Base-by-base conservation (phyloP, 257 asterid genomes). In the Datura wrightii region DNA sequence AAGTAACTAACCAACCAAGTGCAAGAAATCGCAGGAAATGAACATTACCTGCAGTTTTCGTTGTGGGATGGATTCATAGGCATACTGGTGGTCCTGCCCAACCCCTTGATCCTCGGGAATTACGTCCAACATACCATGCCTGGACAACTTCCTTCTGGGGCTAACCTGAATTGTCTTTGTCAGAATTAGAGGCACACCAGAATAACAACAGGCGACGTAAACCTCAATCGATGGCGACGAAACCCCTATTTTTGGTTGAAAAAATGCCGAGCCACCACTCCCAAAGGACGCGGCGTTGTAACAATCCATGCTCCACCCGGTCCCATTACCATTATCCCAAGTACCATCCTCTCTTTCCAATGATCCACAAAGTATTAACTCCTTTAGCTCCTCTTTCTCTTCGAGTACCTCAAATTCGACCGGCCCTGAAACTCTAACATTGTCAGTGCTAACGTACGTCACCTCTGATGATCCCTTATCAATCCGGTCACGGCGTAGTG, bases 241-340 rank as follows among this genome's bases (percentile, higher is more conserved):
- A 76, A 93, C 97, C 91, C 93, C 97, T 72, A 93, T 86, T 8
- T 92, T 82, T 3, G 98, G 94, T 85, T 92, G 94, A 46, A 89
- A 85, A 84, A 94, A 91, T 2, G 83, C 84, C 24, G 93, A 87
- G 80, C 91, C 88, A 36, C 88, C 94, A 54, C 87, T 89, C 1
- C 89, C 85, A 59, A 92, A 74, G 4, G 91, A 84, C 10, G 84
- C 87, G n/a, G 92, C 92, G 62, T 88, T 88, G 52, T 87, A 92
- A 88, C 97, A 95, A 88, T 95, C 95, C 92, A 95, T 86, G 74
- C 92, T 88, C 97, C 98, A 93, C 60, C 96, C 98, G 19, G 89
- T 89, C 79, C 63, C 84, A 58, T 82, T 85, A 83, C 91, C 93
- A 65, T 89, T 71, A 42, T 86, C 86, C 94, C 96, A 93, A 44